These are phyloP conservation scores for Neurospora sp. DNA, from an alignment of 495 filamentous ascomycete species.

Conservation along the genomic window DNA sequence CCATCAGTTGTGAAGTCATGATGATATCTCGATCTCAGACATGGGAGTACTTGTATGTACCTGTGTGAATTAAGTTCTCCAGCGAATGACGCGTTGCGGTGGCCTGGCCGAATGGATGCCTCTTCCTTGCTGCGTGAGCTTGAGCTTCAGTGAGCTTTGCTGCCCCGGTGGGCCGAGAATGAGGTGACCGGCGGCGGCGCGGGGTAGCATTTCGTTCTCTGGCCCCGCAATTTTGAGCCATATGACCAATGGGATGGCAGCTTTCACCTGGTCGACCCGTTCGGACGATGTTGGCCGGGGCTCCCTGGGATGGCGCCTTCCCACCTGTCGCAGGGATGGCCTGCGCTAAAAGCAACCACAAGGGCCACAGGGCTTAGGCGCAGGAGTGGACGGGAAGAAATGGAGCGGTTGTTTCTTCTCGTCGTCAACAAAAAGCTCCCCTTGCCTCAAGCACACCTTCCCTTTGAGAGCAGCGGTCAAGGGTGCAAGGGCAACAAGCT, in stretches of 20 bases:
- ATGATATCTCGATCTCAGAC: slow-evolving; percentile 10
- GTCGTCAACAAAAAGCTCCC: neutral
- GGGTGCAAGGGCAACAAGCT: neutral
- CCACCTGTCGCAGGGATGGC: neutral
- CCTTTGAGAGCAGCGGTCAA: neutral
- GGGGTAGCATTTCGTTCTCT: slow-evolving; percentile 6
- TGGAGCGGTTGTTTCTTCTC: neutral
- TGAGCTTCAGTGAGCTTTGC: neutral
- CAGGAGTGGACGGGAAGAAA: neutral
- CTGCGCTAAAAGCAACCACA: neutral
- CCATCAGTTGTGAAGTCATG: neutral
- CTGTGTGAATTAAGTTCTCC: slow-evolving; percentile 15
- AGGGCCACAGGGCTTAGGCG: neutral
- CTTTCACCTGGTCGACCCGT: slow-evolving; percentile 6
- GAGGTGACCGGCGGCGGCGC: slow-evolving; percentile 7
- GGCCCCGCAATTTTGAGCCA: neutral
- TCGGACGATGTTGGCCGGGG: slow-evolving; percentile 3
- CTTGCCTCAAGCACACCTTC: neutral
- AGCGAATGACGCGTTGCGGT: slow-evolving; percentile 18
- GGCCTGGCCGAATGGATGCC: neutral
- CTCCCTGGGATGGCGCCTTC: neutral
- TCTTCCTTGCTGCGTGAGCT: neutral
- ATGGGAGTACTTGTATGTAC: neutral
- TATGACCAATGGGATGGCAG: slow-evolving; percentile 2
- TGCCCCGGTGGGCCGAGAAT: neutral